phyloP scores from a whole-genome alignment of 139 green algal species.

The Picochlorum costavermella region DNA sequence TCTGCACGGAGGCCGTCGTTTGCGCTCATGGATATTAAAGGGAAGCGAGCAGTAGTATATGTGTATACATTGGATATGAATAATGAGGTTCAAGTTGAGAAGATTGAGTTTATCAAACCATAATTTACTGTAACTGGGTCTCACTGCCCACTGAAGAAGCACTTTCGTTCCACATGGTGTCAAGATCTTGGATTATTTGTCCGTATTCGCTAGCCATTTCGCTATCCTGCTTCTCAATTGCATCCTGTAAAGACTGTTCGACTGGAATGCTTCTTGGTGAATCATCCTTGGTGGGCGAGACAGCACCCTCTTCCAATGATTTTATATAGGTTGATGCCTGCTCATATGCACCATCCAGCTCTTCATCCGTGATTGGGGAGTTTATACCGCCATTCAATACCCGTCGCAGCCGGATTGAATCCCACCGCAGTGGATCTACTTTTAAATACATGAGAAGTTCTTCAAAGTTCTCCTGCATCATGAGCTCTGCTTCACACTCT shows the following conservation, averaged over 20 bases:
- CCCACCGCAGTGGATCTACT: constrained; percentile 34
- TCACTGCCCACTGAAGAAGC: not conserved
- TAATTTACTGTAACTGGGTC: too few species aligned
- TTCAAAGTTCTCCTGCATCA: constrained; percentile 74
- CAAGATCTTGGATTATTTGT: constrained; percentile 11
- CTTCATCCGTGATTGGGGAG: constrained; percentile 7
- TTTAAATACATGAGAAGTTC: constrained; percentile 79
- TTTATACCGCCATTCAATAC: constrained; percentile 36
- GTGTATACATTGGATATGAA: constrained; percentile 81
- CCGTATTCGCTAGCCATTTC: not conserved
- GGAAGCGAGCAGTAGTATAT: constrained; percentile 75
- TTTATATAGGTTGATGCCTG: not conserved
- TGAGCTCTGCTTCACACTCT: constrained; percentile 48
- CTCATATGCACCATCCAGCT: constrained; percentile 1
- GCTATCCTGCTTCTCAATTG: not conserved
- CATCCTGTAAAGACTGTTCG: not conserved
- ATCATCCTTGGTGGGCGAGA: too few species aligned
- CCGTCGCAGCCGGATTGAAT: constrained; percentile 11
- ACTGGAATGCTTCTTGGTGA: not conserved
- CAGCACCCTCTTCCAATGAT: not conserved
- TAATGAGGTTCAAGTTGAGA: constrained; percentile 74
- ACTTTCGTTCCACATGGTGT: constrained; percentile 1
- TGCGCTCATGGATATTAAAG: constrained; percentile 93
- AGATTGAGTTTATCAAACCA: constrained; percentile 65
- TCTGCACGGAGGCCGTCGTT: constrained; percentile 63